Evolutionary conservation across 179 eudicot species (phyloP).

Genomic region (Actinidia polygama): DNA sequence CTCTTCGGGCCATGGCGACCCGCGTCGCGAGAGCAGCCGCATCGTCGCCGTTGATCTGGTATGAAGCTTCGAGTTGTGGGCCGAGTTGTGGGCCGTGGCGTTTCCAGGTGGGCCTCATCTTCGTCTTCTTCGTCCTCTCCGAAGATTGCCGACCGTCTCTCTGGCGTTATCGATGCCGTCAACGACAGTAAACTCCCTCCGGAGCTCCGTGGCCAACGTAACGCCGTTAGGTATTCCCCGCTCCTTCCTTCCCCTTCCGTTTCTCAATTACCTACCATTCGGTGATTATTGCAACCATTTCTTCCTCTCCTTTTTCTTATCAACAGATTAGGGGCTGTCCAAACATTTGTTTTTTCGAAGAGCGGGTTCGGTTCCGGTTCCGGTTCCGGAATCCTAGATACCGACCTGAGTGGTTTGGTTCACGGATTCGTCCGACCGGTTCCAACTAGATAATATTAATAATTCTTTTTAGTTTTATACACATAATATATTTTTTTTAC

Average conservation of each 20-base stretch:
- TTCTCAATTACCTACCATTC: no score
- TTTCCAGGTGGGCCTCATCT: constrained; percentile 33
- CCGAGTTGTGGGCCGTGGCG: constrained; percentile 11
- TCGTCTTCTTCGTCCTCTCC: constrained; percentile 30
- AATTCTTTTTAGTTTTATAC: no score
- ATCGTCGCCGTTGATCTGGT: constrained; percentile 20
- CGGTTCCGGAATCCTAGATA: no score
- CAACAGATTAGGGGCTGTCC: no score
- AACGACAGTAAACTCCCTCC: constrained; percentile 86
- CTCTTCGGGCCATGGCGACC: constrained; percentile 17
- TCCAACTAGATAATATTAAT: no score
- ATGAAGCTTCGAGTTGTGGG: background rate
- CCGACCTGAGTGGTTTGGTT: no score
- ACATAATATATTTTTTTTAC: no score
- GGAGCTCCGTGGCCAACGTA: constrained; percentile 82
- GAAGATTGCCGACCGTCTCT: constrained; percentile 52
- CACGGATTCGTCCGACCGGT: no score
- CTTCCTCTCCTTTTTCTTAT: no score
- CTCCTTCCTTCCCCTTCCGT: background rate
- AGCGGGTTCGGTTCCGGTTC: no score
- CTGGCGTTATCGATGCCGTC: constrained; percentile 69
- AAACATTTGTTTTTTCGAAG: no score
- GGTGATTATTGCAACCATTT: no score
- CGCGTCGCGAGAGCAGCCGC: constrained; percentile 23
- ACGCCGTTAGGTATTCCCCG: constrained; percentile 53